Conservation (phyloP, 1,284 basidiomycete genomes). For the Marasmius fiardii region DNA sequence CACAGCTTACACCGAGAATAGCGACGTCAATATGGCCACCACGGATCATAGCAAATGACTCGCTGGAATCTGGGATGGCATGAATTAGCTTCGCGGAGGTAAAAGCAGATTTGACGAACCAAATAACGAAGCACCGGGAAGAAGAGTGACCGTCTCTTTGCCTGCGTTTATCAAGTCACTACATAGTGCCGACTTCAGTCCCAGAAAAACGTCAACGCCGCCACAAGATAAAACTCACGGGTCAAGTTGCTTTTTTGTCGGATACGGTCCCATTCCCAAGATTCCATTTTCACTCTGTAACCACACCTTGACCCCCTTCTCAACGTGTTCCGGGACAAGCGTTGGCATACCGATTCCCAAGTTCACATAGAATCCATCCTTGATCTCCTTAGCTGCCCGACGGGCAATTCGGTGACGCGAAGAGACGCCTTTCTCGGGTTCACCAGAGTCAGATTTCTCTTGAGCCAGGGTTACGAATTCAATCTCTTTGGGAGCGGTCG, state of each 20-base stretch:
- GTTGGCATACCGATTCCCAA: constrained; percentile 93
- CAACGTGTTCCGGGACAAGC: constrained; percentile 82
- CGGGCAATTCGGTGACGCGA: constrained; percentile 78
- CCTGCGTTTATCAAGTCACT: constrained; percentile 95
- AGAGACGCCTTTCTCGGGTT: constrained; percentile 51
- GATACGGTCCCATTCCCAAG: constrained; percentile 94
- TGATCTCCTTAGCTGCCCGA: constrained; percentile 86
- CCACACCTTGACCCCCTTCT: constrained; percentile 82
- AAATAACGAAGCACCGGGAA: constrained; percentile 91
- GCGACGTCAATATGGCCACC: constrained; percentile 95
- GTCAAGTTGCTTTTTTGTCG: constrained; percentile 84
- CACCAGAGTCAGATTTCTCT: constrained; percentile 20
- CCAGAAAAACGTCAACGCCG: constrained; percentile 7
- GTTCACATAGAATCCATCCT: constrained; percentile 84
- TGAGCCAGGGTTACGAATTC: constrained; percentile 72
- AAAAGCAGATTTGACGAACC: constrained; percentile 47
- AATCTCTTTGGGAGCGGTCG: constrained; percentile 77
- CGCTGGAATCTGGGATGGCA: constrained; percentile 64
- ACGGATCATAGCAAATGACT: constrained; percentile 95
- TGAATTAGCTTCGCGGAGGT: neutral
- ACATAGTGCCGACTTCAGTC: constrained; percentile 1
- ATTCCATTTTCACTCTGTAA: constrained; percentile 95
- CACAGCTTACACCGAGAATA: constrained; percentile 66
- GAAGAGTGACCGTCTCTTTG: constrained; percentile 91
- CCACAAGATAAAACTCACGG: constrained; percentile 55